A percentile compares a stretch with the other conserved stretches of the same genome.
phyloP scores from a whole-genome alignment of 805 yeast genomes.

The Martiniozyma abietophila region DNA sequence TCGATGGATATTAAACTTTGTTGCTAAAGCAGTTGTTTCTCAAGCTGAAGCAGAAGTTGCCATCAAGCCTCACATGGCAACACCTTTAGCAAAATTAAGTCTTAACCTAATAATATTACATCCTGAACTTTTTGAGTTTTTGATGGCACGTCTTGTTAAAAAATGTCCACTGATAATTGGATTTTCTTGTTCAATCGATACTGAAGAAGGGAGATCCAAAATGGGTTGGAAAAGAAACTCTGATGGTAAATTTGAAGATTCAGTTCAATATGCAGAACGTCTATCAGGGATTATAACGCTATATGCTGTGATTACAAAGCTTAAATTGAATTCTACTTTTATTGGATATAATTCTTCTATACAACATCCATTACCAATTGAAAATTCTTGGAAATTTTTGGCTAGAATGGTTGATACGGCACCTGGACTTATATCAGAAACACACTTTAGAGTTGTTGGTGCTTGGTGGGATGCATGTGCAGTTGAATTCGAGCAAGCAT shows the following conservation, averaged over 20 bases:
- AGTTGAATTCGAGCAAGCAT: conserved; percentile 40
- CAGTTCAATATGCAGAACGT: conserved; percentile 70
- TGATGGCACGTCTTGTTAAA: conserved; percentile 77
- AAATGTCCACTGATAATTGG: conserved; percentile 89
- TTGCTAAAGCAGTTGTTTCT: conserved; percentile 75
- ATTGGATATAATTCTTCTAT: conserved; percentile 17
- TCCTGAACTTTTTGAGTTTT: conserved; percentile 43
- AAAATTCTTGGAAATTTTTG: conserved; percentile 59
- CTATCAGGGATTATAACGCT: conserved; percentile 79
- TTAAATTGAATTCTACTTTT: conserved; percentile 23
- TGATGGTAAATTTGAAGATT: conserved; percentile 45
- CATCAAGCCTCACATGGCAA: conserved; percentile 65
- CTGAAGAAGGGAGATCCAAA: conserved; percentile 68
- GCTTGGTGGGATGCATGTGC: conserved; percentile 93
- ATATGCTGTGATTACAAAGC: conserved; percentile 64
- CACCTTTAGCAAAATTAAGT: conserved; percentile 69
- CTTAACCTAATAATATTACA: conserved; percentile 38
- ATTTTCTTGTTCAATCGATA: conserved; percentile 60
- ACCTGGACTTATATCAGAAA: conserved; percentile 40
- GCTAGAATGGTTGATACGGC: conserved; percentile 62
- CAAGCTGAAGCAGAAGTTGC: conserved; percentile 92
- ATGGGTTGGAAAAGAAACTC: conserved; percentile 79
- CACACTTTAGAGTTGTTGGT: conserved; percentile 62
- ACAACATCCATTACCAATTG: conserved; percentile 47
- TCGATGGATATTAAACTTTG: conserved; percentile 69